Base-by-base conservation (phyloP, 306 rosid species). In the Sicyos edulis region DNA sequence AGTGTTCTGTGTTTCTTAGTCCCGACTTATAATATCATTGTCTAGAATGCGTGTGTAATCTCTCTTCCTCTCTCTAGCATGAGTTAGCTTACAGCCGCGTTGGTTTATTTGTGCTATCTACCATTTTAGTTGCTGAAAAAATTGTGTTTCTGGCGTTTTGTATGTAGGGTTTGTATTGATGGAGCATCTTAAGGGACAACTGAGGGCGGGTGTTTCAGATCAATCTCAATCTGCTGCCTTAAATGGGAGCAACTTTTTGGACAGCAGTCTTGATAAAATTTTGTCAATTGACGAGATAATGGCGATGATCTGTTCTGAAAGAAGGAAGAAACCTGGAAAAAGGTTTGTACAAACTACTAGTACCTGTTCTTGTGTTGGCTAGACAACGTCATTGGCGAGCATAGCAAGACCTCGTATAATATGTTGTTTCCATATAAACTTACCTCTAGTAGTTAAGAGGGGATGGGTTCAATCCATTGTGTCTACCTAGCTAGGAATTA, bases 121-220 rank as follows among this genome's bases (percentile, higher is more conserved):
- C 16, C 17, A 34, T 11, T 51, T 65, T 58, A 63, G 70, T 26
- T 22, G 34, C 26, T 56, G 10, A 61, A 22, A 16, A 22, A 21
- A n/a, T 52, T 49, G 56, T 19, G 21, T 55, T 40, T 58, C 1
- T 22, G 10, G 34, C 57, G 17, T 62, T 80, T 50, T 74, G 54
- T 68, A 47, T 78, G 77, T 86, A 90, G 92, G 81, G 37, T 51
- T 90, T 69, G 74, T 85, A 79, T 75, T 84, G 84, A 90, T 92
- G 88, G 88, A 87, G 74, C 74, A 78, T 75, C 72, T 86, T 77
- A 88, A 82, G 76, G 74, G 62, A 45, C 71, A 87, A 76, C 49
- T 85, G n/a, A 72, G 84, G 78, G 54, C 81, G 24, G 73, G 67
- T 72, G 40, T 50, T 29, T 76, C 82, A 24, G 81, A 74, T 69